Percentiles rank a stretch among this genome's conserved stretches.
Conservation (phyloP, 495 filamentous ascomycete species). For the Trichoderma reesei region DNA sequence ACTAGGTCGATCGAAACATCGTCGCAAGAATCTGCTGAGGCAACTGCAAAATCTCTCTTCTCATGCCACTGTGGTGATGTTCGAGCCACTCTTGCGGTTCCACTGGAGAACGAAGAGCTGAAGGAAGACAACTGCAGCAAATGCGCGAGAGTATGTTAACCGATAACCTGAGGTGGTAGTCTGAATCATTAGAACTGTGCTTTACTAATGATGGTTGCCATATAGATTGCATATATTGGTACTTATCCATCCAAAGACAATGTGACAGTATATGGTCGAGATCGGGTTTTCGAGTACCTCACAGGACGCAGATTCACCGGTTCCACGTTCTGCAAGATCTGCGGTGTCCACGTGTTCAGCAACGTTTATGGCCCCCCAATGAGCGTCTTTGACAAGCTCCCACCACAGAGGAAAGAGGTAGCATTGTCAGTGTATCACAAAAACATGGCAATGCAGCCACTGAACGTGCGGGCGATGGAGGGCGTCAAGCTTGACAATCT, state of each 20-base stretch:
- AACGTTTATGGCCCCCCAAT: constrained; percentile 17
- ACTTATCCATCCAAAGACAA: constrained; percentile 16
- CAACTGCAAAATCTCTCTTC: constrained; percentile 3
- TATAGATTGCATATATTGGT: constrained; percentile 16
- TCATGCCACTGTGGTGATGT: constrained; percentile 18
- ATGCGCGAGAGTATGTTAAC: constrained; percentile 14
- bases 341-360: constrained; percentile 16
- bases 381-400: constrained; percentile 13
- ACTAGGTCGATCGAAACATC: background rate
- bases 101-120: constrained; percentile 5
- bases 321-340: constrained; percentile 14
- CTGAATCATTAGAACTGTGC: background rate
- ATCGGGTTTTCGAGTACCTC: constrained; percentile 16
- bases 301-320: constrained; percentile 12
- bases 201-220: background rate
- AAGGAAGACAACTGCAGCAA: constrained; percentile 20
- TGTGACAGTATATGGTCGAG: constrained; percentile 14
- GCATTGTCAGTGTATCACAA: constrained; percentile 12
- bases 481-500: constrained; percentile 9
- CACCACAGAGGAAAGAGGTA: constrained; percentile 14
- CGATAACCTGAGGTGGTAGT: background rate
- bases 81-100: constrained; percentile 10
- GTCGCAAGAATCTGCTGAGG: background rate
- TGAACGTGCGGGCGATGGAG: constrained; percentile 18
- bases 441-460: constrained; percentile 16